Percentiles rank a stretch among this genome's conserved stretches.
Conservation (phyloP, 352 stramenopile genomes). For the Detonula confervacea region DNA sequence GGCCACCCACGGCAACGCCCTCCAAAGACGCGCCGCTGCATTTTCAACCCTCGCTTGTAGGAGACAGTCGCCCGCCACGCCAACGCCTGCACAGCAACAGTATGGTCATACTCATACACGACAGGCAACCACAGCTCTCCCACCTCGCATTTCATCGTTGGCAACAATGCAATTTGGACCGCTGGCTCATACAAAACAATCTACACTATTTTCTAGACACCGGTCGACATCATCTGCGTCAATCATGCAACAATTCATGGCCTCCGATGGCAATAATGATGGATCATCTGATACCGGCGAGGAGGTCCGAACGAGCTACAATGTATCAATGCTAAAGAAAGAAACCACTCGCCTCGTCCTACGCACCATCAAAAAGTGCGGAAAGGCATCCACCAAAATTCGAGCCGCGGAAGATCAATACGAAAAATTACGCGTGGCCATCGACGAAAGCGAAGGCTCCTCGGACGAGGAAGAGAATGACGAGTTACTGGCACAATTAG, state of each 20-base stretch:
- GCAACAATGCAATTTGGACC: not conserved
- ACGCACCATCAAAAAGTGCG: constrained; percentile 82
- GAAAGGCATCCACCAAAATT: constrained; percentile 66
- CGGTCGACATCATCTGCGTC: not conserved
- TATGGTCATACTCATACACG: too few species aligned
- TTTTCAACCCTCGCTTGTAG: constrained; percentile 21
- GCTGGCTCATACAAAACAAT: constrained; percentile 1
- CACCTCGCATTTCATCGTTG: constrained; percentile 1
- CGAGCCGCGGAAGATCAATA: constrained; percentile 62
- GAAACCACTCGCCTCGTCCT: constrained; percentile 68
- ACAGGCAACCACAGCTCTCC: too few species aligned
- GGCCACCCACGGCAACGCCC: constrained; percentile 1
- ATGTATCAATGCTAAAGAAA: constrained; percentile 74
- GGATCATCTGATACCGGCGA: not conserved
- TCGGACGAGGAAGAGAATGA: constrained; percentile 38
- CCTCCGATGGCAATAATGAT: constrained; percentile 23
- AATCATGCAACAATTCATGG: constrained; percentile 38
- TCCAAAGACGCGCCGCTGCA: constrained; percentile 10
- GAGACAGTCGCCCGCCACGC: not conserved
- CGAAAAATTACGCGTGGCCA: constrained; percentile 40
- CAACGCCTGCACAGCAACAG: constrained; percentile 5
- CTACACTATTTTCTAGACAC: not conserved
- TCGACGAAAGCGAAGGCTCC: constrained; percentile 23
- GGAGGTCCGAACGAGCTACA: constrained; percentile 26
- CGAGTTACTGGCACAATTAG: constrained; percentile 63